Evolutionary conservation across 441 rosid species (phyloP), one percentile per base, ranked within the genome.

Genomic region (Aquilaria agallochum): DNA sequence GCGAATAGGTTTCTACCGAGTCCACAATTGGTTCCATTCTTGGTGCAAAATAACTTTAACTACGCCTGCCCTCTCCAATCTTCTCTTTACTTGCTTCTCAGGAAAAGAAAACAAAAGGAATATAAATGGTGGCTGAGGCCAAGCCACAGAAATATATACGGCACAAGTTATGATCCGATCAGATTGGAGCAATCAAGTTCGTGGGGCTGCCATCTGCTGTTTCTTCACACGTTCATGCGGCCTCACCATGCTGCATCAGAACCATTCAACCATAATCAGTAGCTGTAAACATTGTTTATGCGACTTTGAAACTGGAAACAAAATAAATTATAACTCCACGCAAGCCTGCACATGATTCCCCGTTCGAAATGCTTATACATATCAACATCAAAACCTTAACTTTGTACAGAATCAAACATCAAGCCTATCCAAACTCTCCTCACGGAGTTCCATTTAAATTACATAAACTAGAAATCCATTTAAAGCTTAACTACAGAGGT

Each of bases 201-300:
- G 93, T 51, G 99, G 97, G 55, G 92, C 90, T 5, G 97, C 97
- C 92, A 94, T 77, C 75, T 91, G 97, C 77, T 91, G 97, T 78
- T 94, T 94, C 87, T 82, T 91, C 70, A 91, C 77, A 78, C 84
- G 78, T 68, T 84, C 88, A 7, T 70, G 79, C 48, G 86, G 81
- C 70, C 76, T 82, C 67, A 94, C 96, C 82, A 80, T 80, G 70
- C 97, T 94, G 90, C 61, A 68, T 5, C 55, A 57, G 20, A 27
- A 60, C 46, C 56, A 53, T 20, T 10, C 45, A 40, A 40, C 9
- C 45, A 6, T 10, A 40, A 51, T 30, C 31, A 52, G 5, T 27
- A 58, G 27, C 9, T 13, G 11, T 47, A 10, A 49, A 42, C 12
- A n/a, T 52, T 12, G 34, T 5, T 9, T 27, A 7, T 13, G 20